These are phyloP conservation scores for Dothiorella sarmentorum DNA, from an alignment of 2,329 filamentous ascomycete genomes.

Conservation along the genomic window DNA sequence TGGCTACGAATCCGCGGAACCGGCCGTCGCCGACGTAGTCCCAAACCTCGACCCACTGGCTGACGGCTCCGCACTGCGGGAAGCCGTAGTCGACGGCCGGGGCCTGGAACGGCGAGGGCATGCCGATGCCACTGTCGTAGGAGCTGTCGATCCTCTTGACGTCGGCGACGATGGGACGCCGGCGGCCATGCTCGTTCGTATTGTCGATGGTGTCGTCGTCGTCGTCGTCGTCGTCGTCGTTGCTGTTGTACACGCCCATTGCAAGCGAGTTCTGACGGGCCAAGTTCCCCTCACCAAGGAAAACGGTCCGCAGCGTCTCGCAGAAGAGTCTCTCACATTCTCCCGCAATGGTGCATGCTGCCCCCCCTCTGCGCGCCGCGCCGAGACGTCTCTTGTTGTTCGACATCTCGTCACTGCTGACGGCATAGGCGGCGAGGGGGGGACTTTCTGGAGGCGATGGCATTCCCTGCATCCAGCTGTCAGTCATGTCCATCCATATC, in stretches of 20 bases:
- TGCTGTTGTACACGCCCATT: conserved; percentile 63
- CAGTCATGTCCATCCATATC: conserved; percentile 15
- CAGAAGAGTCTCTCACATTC: conserved; percentile 99
- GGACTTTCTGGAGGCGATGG: conserved; percentile 84
- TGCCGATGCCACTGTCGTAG: conserved; percentile 27
- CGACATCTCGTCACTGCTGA: conserved; percentile 56
- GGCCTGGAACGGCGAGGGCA: conserved; percentile 35
- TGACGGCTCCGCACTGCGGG: conserved; percentile 38
- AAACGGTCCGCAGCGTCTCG: conserved; percentile 87
- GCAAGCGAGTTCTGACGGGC: conserved; percentile 77
- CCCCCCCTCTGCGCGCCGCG: conserved; percentile 68
- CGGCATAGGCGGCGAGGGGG: conserved; percentile 74
- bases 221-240: conserved; percentile 28
- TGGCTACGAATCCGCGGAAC: conserved; percentile 81
- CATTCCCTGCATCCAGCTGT: conserved; percentile 58
- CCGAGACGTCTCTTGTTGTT: conserved; percentile 28
- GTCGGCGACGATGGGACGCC: conserved; percentile 13
- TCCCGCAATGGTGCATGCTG: conserved; percentile 94
- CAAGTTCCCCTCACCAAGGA: conserved; percentile 90
- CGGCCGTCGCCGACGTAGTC: conserved; percentile 81
- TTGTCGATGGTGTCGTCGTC: conserved; percentile 23
- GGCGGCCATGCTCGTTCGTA: no score
- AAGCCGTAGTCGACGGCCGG: conserved; percentile 17
- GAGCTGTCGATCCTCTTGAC: conserved; percentile 66
- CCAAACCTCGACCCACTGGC: conserved; percentile 73